phyloP scores from a whole-genome alignment of 441 rosid species.

The Rhodomyrtus psidioides region DNA sequence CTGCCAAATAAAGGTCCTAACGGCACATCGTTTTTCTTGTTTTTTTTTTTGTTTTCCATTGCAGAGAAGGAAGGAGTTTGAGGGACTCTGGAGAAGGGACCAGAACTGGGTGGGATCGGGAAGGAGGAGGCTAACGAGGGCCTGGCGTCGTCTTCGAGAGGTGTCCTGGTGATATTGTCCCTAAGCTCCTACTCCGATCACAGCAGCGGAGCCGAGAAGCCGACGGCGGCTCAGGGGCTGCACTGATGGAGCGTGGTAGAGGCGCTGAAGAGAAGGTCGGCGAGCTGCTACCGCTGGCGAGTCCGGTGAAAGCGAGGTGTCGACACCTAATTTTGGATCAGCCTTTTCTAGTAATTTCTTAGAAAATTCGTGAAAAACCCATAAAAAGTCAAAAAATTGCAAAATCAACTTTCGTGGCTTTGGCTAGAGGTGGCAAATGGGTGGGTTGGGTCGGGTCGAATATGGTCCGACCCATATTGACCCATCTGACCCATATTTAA shows the following conservation, averaged over 20 bases:
- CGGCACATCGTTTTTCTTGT: too few species aligned
- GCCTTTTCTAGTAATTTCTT: too few species aligned
- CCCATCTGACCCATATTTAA: too few species aligned
- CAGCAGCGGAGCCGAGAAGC: neutral
- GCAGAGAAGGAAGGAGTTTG: neutral
- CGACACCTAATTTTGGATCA: too few species aligned
- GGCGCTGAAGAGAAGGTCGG: neutral
- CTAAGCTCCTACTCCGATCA: neutral
- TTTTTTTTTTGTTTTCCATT: neutral
- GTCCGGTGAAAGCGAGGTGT: neutral
- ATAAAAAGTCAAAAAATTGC: too few species aligned
- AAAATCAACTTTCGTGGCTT: too few species aligned
- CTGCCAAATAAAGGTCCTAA: neutral
- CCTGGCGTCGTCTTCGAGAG: neutral
- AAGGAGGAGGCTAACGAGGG: neutral
- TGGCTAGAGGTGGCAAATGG: too few species aligned
- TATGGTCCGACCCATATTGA: too few species aligned
- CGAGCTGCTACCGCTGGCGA: neutral
- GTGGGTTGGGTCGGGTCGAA: too few species aligned
- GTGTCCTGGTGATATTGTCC: slow-evolving; percentile 20
- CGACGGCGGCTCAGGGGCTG: neutral
- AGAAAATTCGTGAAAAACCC: too few species aligned
- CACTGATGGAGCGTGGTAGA: slow-evolving; percentile 7
- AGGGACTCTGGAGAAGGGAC: neutral
- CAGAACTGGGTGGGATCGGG: too few species aligned